Base-by-base conservation (phyloP, 305 asterid species). In the Fraxinus angustifolia region DNA sequence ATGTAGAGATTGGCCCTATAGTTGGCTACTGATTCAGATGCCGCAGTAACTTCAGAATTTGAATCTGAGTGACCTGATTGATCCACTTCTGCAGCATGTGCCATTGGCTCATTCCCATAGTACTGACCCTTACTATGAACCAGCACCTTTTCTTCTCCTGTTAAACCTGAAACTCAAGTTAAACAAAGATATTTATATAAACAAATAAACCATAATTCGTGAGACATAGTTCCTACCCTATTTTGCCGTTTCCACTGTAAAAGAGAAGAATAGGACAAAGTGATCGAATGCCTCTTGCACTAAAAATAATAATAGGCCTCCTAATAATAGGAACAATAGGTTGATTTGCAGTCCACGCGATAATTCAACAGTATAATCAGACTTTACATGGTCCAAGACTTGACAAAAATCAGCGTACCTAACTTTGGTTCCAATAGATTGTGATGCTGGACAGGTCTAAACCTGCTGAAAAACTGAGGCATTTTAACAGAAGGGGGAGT, bases 1-100 rank as follows among this genome's bases (percentile, higher is more conserved):
- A 60, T 48, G 60, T 77, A 33, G 58, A 68, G 82, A 72, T 38
- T 77, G 81, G 82, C 35, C 62, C 6, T 82, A 30, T 79, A 62
- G 84, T 79, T 74, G 36, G 87, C 84, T 77, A 70, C 86, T 53
- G 87, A 82, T 12, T 82, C 83, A 10, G 87, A 81, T 67, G 38
- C 73, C 75, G 83, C 85, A 26, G 86, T 77, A 75, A 80, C 79
- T 40, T 79, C 86, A 36, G 83, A 80, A 48, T 76, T 28, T 34
- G 85, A 19, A 38, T 83, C 75, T 65, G 80, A 82, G 19, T 75
- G 82, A 77, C 50, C 82, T 19, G 80, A 45, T 40, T 73, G 71
- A 75, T 68, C 65, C 30, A 12, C 34, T 8, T 26, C 71, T 70
- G 38, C 76, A n/a, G 28, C 53, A 56, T 74, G 19, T 35, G 21